These are phyloP conservation scores for Endocalyx cinctus DNA, from an alignment of 2,329 filamentous ascomycete genomes.

Conservation along the genomic window DNA sequence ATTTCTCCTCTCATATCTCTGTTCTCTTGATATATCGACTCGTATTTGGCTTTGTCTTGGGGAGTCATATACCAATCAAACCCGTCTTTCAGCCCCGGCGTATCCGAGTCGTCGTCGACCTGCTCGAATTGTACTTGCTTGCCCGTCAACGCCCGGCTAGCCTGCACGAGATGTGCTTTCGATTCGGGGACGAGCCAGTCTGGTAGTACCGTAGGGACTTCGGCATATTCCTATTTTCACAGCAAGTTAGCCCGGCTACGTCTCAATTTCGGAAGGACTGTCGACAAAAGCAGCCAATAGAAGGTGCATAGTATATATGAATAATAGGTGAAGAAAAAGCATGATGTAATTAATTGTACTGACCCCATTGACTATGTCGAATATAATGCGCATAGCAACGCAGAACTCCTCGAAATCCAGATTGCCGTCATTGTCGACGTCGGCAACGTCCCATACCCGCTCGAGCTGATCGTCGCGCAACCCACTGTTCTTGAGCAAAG, in stretches of 20 bases:
- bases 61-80: slow-evolving; percentile 99
- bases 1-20: slow-evolving; percentile 82
- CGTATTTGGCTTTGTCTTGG: slow-evolving; percentile 85
- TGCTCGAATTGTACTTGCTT: slow-evolving; percentile 79
- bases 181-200: slow-evolving; percentile 97
- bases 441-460: slow-evolving; percentile 92
- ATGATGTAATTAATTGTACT: too few relatives aligned
- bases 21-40: slow-evolving; percentile 94
- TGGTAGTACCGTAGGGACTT: slow-evolving; percentile 80
- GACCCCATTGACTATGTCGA: slow-evolving; percentile 95
- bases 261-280: too few relatives aligned
- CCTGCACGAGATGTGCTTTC: slow-evolving; percentile 86
- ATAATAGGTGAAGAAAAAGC: too few relatives aligned
- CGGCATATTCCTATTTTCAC: slow-evolving; percentile 67
- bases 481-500: slow-evolving; percentile 60
- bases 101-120: slow-evolving; percentile 78
- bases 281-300: too few relatives aligned
- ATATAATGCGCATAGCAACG: slow-evolving; percentile 96
- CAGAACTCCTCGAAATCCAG: slow-evolving; percentile 99
- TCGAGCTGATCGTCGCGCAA: slow-evolving; percentile 77
- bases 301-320: too few relatives aligned
- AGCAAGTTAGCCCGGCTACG: slow-evolving; percentile 3
- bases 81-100: slow-evolving; percentile 82
- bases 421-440: slow-evolving; percentile 96
- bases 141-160: slow-evolving; percentile 71